phyloP scores from a whole-genome alignment of 257 asterid genomes.

The Jacaranda mimosifolia region DNA sequence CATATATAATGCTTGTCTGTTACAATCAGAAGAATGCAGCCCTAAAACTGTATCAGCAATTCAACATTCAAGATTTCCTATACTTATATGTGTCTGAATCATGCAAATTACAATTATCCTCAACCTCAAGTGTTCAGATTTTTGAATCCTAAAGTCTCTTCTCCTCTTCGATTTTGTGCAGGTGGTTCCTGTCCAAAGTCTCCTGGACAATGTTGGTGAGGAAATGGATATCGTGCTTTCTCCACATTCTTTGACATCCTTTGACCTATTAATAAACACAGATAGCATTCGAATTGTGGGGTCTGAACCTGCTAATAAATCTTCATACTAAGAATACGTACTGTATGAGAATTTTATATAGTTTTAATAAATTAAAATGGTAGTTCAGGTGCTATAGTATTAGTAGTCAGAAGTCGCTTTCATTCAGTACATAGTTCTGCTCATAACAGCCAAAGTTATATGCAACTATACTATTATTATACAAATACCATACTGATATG shows the following conservation, averaged over 20 bases:
- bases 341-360: neutral
- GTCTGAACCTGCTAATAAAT: constrained; percentile 41
- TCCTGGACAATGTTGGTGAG: constrained; percentile 54
- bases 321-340: constrained; percentile 44
- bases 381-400: neutral
- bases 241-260: constrained; percentile 65
- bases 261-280: constrained; percentile 52
- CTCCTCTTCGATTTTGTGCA: constrained; percentile 35
- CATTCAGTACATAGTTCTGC: neutral
- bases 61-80: no score
- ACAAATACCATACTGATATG: neutral
- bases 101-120: no score
- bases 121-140: no score
- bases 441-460: neutral
- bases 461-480: neutral
- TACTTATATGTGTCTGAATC: no score
- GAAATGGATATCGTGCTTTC: constrained; percentile 57
- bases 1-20: no score
- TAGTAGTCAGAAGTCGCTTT: neutral
- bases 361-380: constrained; percentile 15
- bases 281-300: constrained; percentile 37
- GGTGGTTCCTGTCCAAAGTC: constrained; percentile 61
- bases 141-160: neutral
- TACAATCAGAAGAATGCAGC: no score
- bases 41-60: no score